Evolutionary conservation across 305 asterid genomes (phyloP), one percentile per base, ranked within the genome.

Genomic region (Rubia peregrina): DNA sequence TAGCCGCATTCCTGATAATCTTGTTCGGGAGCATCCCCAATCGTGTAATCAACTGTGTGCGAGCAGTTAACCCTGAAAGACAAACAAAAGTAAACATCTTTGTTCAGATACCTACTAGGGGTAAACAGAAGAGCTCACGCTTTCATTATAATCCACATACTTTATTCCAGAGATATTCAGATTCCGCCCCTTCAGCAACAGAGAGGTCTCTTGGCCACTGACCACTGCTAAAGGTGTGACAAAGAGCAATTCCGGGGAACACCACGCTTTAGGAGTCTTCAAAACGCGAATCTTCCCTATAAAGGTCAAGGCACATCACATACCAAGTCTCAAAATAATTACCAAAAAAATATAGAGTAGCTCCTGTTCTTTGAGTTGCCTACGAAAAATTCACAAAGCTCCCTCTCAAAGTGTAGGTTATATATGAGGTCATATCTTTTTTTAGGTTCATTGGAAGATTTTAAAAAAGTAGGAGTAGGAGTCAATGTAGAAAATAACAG

Each of bases 141-240:
- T 19, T 73, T 26, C 65, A 59, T 49, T 16, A 55, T 30, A 73
- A 74, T 61, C 49, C 17, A 71, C 83, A 69, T 84, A 86, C 97
- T 80, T 82, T 21, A 90, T 86, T 73, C 85, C 90, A 8, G 93
- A 81, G 77, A 78, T 55, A 4, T 59, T 78, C 82, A 89, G 74
- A 62, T 75, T 80, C 69, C 82, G 82, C 61, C 98, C 98, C 77
- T 72, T 83, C 74, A 91, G 81, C 62, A 83, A 43, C 73, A 91
- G 82, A 80, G 94, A 81, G 65, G 87, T 84, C 79, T 85, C 94
- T 81, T 81, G 80, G 67, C 98, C 98, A 70, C 82, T 77, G 44
- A 89, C 92, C 77, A 91, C 83, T 14, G 98, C 98, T 78, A 89
- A 72, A 30, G 98, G 98, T 48, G 95, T 85, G 74, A 91, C 83